Percentiles rank a stretch among this genome's conserved stretches.
phyloP scores from a whole-genome alignment of 352 stramenopile genomes.

The Thalassiosira ordinaria region DNA sequence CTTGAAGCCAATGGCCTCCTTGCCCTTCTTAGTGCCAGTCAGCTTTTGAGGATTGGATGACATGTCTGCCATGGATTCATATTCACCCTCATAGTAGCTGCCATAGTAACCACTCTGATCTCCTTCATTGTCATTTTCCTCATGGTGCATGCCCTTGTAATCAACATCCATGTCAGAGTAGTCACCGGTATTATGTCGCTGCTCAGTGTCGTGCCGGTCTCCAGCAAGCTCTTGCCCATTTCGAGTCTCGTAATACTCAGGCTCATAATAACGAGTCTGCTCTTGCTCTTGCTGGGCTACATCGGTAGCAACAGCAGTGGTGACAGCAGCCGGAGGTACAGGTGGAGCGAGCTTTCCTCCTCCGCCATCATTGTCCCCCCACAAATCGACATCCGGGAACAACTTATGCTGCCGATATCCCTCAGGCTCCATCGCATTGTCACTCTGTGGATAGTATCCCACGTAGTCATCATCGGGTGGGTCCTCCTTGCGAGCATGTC shows the following conservation, averaged over 20 bases:
- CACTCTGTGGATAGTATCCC: conserved; percentile 16
- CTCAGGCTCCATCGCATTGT: conserved; percentile 25
- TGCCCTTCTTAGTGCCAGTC: too few relatives aligned
- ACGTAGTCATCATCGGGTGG: conserved; percentile 27
- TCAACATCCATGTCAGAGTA: too few relatives aligned
- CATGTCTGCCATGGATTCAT: too few relatives aligned
- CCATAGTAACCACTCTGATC: not conserved
- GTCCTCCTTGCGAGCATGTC: conserved; percentile 17
- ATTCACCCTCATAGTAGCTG: not conserved
- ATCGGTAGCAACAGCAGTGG: not conserved
- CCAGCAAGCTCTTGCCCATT: not conserved
- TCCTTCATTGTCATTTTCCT: too few relatives aligned
- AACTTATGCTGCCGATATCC: conserved; percentile 34
- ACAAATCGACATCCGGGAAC: conserved; percentile 56
- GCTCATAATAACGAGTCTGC: not conserved
- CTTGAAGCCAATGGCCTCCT: conserved; percentile 14
- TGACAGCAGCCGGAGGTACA: not conserved
- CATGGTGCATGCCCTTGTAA: too few relatives aligned
- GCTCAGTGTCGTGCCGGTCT: not conserved
- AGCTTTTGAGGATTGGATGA: too few relatives aligned
- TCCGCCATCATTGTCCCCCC: not conserved
- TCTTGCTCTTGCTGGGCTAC: not conserved
- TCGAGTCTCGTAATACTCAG: not conserved
- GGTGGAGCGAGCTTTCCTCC: not conserved
- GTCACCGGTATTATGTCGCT: not conserved